Evolutionary conservation across 2,329 filamentous ascomycete genomes (phyloP).

Genomic region (Didymella sp.): DNA sequence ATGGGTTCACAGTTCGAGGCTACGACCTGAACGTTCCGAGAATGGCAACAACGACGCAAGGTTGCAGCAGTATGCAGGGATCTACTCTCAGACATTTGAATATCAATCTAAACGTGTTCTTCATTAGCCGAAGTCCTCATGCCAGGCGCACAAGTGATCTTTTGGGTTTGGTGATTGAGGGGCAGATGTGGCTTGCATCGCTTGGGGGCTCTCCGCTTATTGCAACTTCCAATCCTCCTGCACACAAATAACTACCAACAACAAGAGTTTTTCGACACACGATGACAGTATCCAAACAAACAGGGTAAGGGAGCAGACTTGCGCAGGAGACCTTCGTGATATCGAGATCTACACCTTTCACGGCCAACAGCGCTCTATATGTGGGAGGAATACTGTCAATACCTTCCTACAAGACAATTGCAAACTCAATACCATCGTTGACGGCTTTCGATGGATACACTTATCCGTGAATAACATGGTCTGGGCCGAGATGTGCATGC

Average conservation of each 20-base stretch:
- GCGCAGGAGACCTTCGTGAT: neutral
- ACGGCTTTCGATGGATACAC: neutral
- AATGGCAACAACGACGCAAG: neutral
- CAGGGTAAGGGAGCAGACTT: neutral
- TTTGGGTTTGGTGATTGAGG: neutral
- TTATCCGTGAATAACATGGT: neutral
- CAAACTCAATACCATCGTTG: neutral
- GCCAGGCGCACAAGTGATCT: neutral
- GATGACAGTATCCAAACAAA: neutral
- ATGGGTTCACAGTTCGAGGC: neutral
- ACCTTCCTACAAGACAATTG: neutral
- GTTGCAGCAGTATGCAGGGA: neutral
- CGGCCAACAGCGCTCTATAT: too few relatives aligned
- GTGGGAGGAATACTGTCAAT: too few relatives aligned
- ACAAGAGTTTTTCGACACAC: too few relatives aligned
- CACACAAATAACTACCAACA: too few relatives aligned
- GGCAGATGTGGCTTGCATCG: neutral
- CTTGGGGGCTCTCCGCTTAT: neutral
- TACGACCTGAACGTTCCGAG: neutral
- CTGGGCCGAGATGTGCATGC: neutral
- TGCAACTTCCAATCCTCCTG: too few relatives aligned
- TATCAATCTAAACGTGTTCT: neutral
- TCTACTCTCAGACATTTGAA: neutral
- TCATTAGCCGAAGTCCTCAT: neutral
- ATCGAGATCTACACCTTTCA: neutral